Base-by-base conservation (phyloP, 371 early-diverging fungal species). In the Encephalitozoon romaleae region DNA sequence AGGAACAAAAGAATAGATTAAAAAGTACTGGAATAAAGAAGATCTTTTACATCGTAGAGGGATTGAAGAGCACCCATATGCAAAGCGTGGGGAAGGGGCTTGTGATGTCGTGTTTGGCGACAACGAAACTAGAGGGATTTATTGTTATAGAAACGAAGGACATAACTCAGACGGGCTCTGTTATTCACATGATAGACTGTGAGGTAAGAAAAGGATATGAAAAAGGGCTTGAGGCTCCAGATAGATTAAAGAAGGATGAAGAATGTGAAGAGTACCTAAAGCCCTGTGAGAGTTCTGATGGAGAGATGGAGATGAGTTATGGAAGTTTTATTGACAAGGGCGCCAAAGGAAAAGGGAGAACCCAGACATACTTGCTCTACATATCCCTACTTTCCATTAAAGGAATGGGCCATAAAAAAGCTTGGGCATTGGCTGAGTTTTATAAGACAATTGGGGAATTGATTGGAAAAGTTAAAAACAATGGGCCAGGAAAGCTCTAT, bases 1-100 rank as follows among this genome's bases (percentile, higher is more conserved):
- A 85, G 23, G 98, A 96, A 77, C 96, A 98, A 87, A 95, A 96
- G 87, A 88, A 74, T 41, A 78, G 82, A 71, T 28, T 85, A 32
- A 63, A 11, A 42, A 38, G 49, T 8, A 51, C 54, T 0, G 72
- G 72, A 34, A 52, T 78, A 25, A 65, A 26, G 30, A 70, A 55
- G 41, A 59, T 78, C 9, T 65, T 78, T 65, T 81, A 83, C 65
- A 18, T 81, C 6, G 54, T 83, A 6, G 83, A 82, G 53, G 72
- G 67, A 12, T 30, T 79, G 8, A 76, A 64, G 70, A 34, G 34
- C 9, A 28, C 34, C 18, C 59, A 82, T 38, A 74, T 68, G 41
- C 69, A 72, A 12, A 70, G 55, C 11, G 73, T 73, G 45, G 43
- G 43, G 1, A 39, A 28, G 21, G 52, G 59, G 0, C 26, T 8